Percentiles rank a stretch among this genome's conserved stretches.
Conservation (phyloP, 306 rosid genomes). For the Hippophae rhamnoides region DNA sequence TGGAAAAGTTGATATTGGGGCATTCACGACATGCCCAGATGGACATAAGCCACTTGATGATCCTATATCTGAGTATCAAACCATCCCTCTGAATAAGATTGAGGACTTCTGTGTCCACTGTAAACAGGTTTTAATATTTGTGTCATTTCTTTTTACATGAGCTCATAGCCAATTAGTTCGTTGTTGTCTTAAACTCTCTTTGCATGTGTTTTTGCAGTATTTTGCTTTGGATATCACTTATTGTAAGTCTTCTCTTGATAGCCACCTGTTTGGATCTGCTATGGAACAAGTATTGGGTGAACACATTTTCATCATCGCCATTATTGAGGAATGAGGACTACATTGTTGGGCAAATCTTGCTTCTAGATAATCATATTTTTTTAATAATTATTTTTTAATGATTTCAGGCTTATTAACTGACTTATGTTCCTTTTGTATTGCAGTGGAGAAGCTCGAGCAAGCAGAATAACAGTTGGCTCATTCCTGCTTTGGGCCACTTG, state of each 20-base stretch:
- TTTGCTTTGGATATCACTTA: slow-evolving; percentile 88
- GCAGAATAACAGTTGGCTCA: slow-evolving; percentile 86
- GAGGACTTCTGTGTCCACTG: slow-evolving; percentile 97
- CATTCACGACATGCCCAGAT: slow-evolving; percentile 94
- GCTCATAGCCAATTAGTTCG: background rate
- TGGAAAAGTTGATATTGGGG: slow-evolving; percentile 97
- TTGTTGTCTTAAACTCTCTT: slow-evolving; percentile 14
- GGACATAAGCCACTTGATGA: slow-evolving; percentile 92
- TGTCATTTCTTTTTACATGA: background rate
- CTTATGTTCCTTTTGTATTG: slow-evolving; percentile 17
- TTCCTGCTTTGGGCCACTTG: slow-evolving; percentile 80
- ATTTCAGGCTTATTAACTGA: slow-evolving; percentile 11
- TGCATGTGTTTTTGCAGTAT: slow-evolving; percentile 49
- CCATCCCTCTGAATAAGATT: slow-evolving; percentile 88
- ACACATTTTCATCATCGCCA: slow-evolving; percentile 89
- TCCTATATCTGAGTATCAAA: slow-evolving; percentile 87
- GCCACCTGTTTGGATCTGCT: slow-evolving; percentile 83
- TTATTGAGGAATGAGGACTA: slow-evolving; percentile 88
- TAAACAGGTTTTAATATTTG: slow-evolving; percentile 55
- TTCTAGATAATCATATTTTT: slow-evolving; percentile 50
- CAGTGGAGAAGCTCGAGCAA: slow-evolving; percentile 96
- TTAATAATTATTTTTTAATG: background rate
- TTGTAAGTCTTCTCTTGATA: slow-evolving; percentile 89
- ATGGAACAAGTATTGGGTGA: slow-evolving; percentile 96
- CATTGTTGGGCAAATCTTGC: slow-evolving; percentile 92